phyloP scores from a whole-genome alignment of 345 rosid species.

The Trapa bicornis region DNA sequence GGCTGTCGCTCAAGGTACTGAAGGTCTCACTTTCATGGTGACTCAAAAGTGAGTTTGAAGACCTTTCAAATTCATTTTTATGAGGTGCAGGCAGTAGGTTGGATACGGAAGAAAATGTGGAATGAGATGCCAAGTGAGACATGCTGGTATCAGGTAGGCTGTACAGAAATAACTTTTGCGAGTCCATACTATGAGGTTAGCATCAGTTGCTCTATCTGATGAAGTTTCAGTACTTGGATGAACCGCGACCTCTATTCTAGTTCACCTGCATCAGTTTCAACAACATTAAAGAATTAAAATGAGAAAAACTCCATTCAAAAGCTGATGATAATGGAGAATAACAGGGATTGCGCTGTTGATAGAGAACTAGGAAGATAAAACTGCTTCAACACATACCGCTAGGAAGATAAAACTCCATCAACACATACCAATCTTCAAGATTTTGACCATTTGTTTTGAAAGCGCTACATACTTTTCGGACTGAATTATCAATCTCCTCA shows the following conservation, averaged over 20 bases:
- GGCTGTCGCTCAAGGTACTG: slow-evolving; percentile 35
- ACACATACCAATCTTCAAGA: neutral
- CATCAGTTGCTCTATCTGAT: slow-evolving; percentile 17
- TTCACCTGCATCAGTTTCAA: slow-evolving; percentile 1
- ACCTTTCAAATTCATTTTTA: slow-evolving; percentile 24
- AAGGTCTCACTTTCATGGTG: slow-evolving; percentile 29
- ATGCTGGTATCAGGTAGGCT: slow-evolving; percentile 30
- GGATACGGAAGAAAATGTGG: slow-evolving; percentile 24
- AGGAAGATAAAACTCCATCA: neutral
- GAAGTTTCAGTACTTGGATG: neutral
- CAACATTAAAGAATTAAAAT: neutral
- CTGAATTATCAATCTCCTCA: neutral
- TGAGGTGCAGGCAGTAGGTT: slow-evolving; percentile 22
- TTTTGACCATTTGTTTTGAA: neutral
- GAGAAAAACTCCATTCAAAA: neutral
- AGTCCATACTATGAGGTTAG: slow-evolving; percentile 29
- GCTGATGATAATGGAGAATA: neutral
- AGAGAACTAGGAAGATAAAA: neutral
- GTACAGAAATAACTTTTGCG: slow-evolving; percentile 24
- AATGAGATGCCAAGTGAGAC: slow-evolving; percentile 27
- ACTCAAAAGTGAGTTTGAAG: slow-evolving; percentile 32
- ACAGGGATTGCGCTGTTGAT: neutral
- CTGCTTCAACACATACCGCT: neutral
- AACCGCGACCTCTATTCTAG: neutral
- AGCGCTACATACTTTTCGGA: neutral